Base-by-base conservation (phyloP, 2,329 filamentous ascomycete species). In the Coleophoma crateriformis region DNA sequence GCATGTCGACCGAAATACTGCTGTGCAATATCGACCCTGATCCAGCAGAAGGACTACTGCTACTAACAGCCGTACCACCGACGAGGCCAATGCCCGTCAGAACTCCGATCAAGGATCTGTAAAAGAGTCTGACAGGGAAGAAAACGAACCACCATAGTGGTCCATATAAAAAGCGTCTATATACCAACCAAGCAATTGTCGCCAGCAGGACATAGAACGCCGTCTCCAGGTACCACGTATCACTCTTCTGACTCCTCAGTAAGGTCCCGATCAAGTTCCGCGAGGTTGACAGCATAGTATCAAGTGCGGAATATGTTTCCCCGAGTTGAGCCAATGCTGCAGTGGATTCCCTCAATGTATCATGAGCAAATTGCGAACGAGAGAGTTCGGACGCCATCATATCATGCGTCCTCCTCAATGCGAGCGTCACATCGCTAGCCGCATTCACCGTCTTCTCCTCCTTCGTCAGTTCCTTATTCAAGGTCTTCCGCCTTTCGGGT, bases 181-280 rank as follows among this genome's bases (percentile, higher is more conserved):
- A 96, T 7, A 96, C 64, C 7, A 99, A 77, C 94, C 94, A 99
- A 32, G 74, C 76, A 39, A 91, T 82, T 1, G 90, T 96, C 6
- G 72, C 79, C 19, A 87, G 63, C 14, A 97, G 78, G 59, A 96
- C 77, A 65, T 91, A 95, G 57, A 97, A 84, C 2, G 91, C 83
- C 35, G 88, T 95, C 69, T 94, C 87, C 33, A 99, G 79, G 66
- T 99, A 99, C 94, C 94, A 99, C 2, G 91, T 96, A 65, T 99
- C 94, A 57, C 87, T 94, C 76, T 99, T 99, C 65, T 95, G 90
- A 55, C 88, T 94, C 53, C 82, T 82, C 43, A 97, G 72, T 42
- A 99, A 74, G 15, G 88, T 89, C 7, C 82, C 82, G 7, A 96
- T 79, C 15, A 99, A 74, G 49, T 84, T 84, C 56, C 81, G 79